Evolutionary conservation across 2,329 filamentous ascomycete genomes (phyloP).

Genomic region (Bipolaris zeicola): DNA sequence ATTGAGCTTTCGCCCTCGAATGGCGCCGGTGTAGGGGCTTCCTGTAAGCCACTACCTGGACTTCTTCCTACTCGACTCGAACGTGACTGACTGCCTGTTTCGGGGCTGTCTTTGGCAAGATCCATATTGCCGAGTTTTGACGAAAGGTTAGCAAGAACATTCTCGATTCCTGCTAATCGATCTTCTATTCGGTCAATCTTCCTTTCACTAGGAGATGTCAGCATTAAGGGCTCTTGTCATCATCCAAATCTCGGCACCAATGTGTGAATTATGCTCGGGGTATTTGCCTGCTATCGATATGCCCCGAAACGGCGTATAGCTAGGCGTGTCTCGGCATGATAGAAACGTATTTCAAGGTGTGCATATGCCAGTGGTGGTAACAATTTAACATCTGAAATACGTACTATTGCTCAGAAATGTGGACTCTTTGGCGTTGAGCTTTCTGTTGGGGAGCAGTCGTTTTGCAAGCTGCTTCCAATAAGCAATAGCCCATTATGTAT

Average conservation of each 20-base stretch:
- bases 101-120: conserved; percentile 25
- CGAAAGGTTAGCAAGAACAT: conserved; percentile 47
- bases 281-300: background rate
- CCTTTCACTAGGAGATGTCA: conserved; percentile 50
- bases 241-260: background rate
- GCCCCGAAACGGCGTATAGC: no score
- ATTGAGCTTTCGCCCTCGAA: conserved; percentile 60
- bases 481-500: conserved; percentile 6
- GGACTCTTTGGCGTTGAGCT: conserved; percentile 40
- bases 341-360: background rate
- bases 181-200: conserved; percentile 61
- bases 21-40: conserved; percentile 32
- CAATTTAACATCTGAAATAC: conserved; percentile 9
- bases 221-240: background rate
- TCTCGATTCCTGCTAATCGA: conserved; percentile 56
- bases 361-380: background rate
- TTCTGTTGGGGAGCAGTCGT: conserved; percentile 43
- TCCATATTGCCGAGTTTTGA: conserved; percentile 37
- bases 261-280: background rate
- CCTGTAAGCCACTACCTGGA: conserved; percentile 27
- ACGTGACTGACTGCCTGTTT: conserved; percentile 33
- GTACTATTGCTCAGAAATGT: conserved; percentile 48
- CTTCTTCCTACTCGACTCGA: conserved; percentile 27
- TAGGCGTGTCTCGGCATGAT: background rate
- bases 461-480: conserved; percentile 34